Evolutionary conservation across 108 stramenopile species (phyloP).

Genomic region (Pseudonitzschia multiseries): DNA sequence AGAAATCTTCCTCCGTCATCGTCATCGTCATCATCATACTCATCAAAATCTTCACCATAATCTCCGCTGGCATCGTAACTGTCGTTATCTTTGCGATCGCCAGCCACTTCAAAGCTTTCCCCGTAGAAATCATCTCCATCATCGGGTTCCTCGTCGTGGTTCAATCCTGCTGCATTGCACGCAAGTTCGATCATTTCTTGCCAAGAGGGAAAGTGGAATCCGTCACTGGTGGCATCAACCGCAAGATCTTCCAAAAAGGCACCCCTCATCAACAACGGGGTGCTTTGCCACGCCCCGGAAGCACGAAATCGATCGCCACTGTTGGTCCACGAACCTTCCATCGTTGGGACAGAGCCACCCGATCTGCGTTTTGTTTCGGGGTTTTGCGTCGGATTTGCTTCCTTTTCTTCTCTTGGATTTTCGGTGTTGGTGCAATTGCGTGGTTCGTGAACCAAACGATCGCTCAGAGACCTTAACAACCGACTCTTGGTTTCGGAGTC

Average conservation of each 20-base stretch:
- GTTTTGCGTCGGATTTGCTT: not conserved
- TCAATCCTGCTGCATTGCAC: conserved; percentile 34
- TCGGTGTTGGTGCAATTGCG: not conserved
- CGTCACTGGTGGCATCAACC: not conserved
- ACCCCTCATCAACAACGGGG: conserved; percentile 57
- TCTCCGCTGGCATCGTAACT: not conserved
- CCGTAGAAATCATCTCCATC: conserved; percentile 3
- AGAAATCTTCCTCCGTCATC: not conserved
- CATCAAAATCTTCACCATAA: not conserved
- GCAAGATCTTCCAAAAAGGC: conserved; percentile 47
- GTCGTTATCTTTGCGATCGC: not conserved
- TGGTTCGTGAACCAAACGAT: not conserved
- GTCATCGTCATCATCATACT: not conserved
- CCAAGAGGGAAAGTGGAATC: conserved; percentile 34
- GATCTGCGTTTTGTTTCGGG: not conserved
- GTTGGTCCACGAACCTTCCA: conserved; percentile 10
- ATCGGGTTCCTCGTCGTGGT: conserved; percentile 29
- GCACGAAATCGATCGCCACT: conserved; percentile 12
- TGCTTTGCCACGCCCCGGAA: conserved; percentile 52
- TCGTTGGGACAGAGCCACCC: not conserved
- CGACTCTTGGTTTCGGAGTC: not conserved
- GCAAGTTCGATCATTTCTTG: conserved; percentile 59
- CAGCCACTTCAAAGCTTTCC: not conserved
- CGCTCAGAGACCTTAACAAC: not conserved
- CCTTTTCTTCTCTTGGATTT: not conserved